phyloP scores from a whole-genome alignment of 139 green algal genomes.

The Micromonas pusilla region DNA sequence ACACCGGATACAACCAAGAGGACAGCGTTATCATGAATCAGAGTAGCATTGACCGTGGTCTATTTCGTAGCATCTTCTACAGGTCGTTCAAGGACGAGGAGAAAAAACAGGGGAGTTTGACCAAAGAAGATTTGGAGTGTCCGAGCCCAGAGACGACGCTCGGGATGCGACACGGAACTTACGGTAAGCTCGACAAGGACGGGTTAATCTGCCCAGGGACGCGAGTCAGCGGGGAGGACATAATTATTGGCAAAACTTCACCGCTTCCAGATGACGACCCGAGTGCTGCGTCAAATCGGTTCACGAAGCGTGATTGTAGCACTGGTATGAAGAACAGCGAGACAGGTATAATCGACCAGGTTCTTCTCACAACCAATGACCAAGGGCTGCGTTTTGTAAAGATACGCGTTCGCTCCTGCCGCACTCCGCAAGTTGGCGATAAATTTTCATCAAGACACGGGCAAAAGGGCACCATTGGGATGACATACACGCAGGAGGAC shows the following conservation, averaged over 20 bases:
- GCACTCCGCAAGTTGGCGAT: slow-evolving; percentile 97
- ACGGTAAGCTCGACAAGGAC: slow-evolving; percentile 98
- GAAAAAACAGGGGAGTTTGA: slow-evolving; percentile 40
- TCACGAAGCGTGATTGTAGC: slow-evolving; percentile 46
- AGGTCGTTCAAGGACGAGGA: slow-evolving; percentile 65
- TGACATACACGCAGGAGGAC: slow-evolving; percentile 82
- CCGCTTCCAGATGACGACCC: slow-evolving; percentile 50
- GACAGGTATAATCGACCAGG: slow-evolving; percentile 59
- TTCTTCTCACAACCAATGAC: slow-evolving; percentile 83
- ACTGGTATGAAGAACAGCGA: slow-evolving; percentile 40
- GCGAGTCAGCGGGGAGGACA: slow-evolving; percentile 55
- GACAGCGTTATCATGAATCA: slow-evolving; percentile 97
- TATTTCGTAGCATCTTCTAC: slow-evolving; percentile 96
- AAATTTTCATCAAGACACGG: slow-evolving; percentile 95
- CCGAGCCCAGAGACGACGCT: slow-evolving; percentile 54
- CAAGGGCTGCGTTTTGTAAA: slow-evolving; percentile 90
- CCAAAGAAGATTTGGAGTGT: slow-evolving; percentile 80
- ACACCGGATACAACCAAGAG: slow-evolving; percentile 99
- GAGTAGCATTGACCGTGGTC: slow-evolving; percentile 88
- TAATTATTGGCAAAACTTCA: slow-evolving; percentile 75
- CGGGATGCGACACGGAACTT: slow-evolving; percentile 67
- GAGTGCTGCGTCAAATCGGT: slow-evolving; percentile 24
- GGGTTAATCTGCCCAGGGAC: slow-evolving; percentile 66
- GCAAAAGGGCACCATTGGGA: slow-evolving; percentile 95
- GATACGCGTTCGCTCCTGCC: slow-evolving; percentile 84